Evolutionary conservation across 1,284 basidiomycete species (phyloP).

Genomic region (Tremellales sp.): DNA sequence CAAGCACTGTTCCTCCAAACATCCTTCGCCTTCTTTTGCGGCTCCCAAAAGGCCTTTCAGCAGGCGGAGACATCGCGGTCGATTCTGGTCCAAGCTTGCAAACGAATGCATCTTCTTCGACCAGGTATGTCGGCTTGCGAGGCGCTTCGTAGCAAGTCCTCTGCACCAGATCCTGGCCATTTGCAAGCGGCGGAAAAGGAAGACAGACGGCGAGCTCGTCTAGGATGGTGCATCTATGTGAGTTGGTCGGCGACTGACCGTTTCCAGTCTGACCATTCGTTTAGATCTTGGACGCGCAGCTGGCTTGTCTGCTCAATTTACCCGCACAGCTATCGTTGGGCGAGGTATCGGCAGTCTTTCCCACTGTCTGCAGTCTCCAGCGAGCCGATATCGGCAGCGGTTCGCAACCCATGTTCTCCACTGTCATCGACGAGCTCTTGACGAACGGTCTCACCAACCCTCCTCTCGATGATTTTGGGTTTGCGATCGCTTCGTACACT

Average conservation of each 20-base stretch:
- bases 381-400: neutral
- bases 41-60: constrained; percentile 18
- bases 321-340: constrained; percentile 12
- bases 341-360: constrained; percentile 13
- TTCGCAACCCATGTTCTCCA: constrained; percentile 6
- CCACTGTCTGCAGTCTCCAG: constrained; percentile 5
- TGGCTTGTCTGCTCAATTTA: constrained; percentile 17
- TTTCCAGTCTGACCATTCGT: neutral
- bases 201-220: constrained; percentile 13
- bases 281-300: constrained; percentile 19
- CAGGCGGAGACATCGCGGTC: constrained; percentile 17
- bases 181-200: constrained; percentile 11
- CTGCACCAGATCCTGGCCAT: constrained; percentile 6
- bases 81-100: constrained; percentile 10
- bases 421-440: constrained; percentile 14
- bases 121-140: constrained; percentile 9
- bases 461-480: constrained; percentile 15
- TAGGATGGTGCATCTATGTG: constrained; percentile 27
- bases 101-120: constrained; percentile 22
- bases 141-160: constrained; percentile 2
- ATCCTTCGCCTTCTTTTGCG: constrained; percentile 19
- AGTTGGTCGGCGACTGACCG: neutral
- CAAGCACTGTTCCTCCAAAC: constrained; percentile 18
- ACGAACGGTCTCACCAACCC: constrained; percentile 9
- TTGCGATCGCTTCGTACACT: constrained; percentile 13